Evolutionary conservation across 108 stramenopile genomes (phyloP).

Genomic region (Cyclotella cryptica): DNA sequence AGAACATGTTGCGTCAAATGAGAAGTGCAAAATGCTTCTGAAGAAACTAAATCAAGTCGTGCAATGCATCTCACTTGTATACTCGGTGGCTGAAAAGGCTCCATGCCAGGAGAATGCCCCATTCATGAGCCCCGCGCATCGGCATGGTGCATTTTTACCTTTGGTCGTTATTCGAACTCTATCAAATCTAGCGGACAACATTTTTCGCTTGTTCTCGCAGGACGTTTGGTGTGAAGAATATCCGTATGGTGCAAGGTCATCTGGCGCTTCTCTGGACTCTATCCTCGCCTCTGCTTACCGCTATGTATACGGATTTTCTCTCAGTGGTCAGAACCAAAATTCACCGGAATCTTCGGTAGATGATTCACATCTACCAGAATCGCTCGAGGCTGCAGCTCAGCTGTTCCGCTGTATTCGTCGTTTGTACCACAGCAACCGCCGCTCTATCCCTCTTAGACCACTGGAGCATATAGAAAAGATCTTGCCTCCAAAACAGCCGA

Average conservation of each 20-base stretch:
- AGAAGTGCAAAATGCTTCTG: conserved; percentile 31
- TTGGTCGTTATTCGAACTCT: conserved; percentile 66
- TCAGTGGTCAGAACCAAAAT: conserved; percentile 44
- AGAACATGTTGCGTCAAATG: conserved; percentile 24
- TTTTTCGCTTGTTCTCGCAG: conserved; percentile 64
- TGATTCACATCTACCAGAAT: conserved; percentile 60
- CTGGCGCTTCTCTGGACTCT: conserved; percentile 64
- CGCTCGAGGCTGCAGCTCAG: conserved; percentile 63
- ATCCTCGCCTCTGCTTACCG: conserved; percentile 70
- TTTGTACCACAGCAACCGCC: conserved; percentile 66
- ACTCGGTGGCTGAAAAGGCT: conserved; percentile 58
- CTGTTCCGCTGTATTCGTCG: conserved; percentile 83
- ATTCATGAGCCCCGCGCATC: conserved; percentile 12
- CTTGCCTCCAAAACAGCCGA: conserved; percentile 66
- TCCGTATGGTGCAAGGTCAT: conserved; percentile 62
- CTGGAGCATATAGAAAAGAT: conserved; percentile 65
- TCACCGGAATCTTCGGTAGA: not conserved
- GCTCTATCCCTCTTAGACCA: conserved; percentile 69
- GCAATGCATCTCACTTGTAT: conserved; percentile 68
- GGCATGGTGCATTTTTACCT: conserved; percentile 74
- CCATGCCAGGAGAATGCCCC: conserved; percentile 18
- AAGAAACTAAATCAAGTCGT: conserved; percentile 69
- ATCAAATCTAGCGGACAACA: conserved; percentile 65
- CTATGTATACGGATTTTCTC: conserved; percentile 69
- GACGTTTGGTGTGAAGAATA: conserved; percentile 67